phyloP scores from a whole-genome alignment of 192 early-diverging fungal species.

The Linnemannia zychae region DNA sequence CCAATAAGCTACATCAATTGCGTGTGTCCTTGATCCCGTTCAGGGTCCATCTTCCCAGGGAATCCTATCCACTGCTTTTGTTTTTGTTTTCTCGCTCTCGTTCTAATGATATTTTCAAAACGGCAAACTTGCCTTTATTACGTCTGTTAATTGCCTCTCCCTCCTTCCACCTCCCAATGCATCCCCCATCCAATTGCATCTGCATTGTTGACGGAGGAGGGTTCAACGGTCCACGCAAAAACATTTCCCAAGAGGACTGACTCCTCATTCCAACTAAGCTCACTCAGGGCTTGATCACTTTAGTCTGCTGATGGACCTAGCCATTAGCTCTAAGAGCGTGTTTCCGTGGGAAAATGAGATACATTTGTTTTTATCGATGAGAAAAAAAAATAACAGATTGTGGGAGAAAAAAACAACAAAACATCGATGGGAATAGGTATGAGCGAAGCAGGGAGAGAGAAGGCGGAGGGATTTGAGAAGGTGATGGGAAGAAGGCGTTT shows the following conservation, averaged over 20 bases:
- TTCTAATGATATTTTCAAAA: not conserved
- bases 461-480: not conserved
- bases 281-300: not conserved
- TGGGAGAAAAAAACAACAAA: not conserved
- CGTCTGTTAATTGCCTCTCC: not conserved
- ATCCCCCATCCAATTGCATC: not conserved
- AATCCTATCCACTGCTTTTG: too few species aligned
- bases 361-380: not conserved
- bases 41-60: too few species aligned
- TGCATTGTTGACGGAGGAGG: not conserved
- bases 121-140: not conserved
- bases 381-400: not conserved
- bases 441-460: not conserved
- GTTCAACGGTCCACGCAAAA: constrained; percentile 1
- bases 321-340: not conserved
- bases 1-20: too few species aligned
- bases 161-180: not conserved
- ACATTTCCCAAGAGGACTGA: not conserved
- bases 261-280: not conserved
- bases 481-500: not conserved
- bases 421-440: too few species aligned
- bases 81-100: not conserved
- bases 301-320: not conserved
- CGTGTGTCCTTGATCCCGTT: too few species aligned
- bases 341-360: not conserved